A percentile compares a stretch with the other conserved stretches of the same genome.
phyloP scores from a whole-genome alignment of 2,329 filamentous ascomycete genomes.

The Orbilia quercus region DNA sequence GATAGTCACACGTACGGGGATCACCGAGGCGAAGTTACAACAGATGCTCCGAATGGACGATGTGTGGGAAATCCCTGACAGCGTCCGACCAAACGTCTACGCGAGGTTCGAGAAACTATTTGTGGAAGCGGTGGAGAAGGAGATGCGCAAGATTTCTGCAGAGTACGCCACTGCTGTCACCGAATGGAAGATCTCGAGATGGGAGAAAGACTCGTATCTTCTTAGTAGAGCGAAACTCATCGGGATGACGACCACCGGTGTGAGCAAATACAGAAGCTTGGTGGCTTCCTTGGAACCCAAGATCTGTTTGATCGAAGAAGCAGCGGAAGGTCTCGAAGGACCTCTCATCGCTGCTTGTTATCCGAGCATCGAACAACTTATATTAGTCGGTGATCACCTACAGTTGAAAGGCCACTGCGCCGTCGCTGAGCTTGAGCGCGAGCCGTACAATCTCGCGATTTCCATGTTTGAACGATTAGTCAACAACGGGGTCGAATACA shows the following conservation, averaged over 20 bases:
- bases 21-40: conserved; percentile 62
- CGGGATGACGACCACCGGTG: conserved; percentile 80
- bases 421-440: conserved; percentile 69
- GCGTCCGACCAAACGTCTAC: conserved; percentile 74
- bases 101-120: conserved; percentile 71
- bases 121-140: conserved; percentile 65
- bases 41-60: conserved; percentile 66
- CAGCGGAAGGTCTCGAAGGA: conserved; percentile 78
- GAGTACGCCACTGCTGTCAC: conserved; percentile 67
- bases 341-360: conserved; percentile 69
- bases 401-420: conserved; percentile 79
- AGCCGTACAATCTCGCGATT: conserved; percentile 75
- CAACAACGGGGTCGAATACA: conserved; percentile 72
- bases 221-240: conserved; percentile 72
- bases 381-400: conserved; percentile 80
- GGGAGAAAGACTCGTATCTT: conserved; percentile 71
- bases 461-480: conserved; percentile 85
- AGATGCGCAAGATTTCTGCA: conserved; percentile 67
- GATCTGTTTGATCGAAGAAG: conserved; percentile 80
- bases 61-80: conserved; percentile 71
- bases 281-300: conserved; percentile 74
- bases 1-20: conserved; percentile 62
- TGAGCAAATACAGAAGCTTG: conserved; percentile 81
- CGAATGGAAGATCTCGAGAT: conserved; percentile 70
- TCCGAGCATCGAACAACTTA: conserved; percentile 68